Percentiles rank a stretch among this genome's conserved stretches.
phyloP scores from a whole-genome alignment of 495 filamentous ascomycete species.

The Astrocystis sublimbata region DNA sequence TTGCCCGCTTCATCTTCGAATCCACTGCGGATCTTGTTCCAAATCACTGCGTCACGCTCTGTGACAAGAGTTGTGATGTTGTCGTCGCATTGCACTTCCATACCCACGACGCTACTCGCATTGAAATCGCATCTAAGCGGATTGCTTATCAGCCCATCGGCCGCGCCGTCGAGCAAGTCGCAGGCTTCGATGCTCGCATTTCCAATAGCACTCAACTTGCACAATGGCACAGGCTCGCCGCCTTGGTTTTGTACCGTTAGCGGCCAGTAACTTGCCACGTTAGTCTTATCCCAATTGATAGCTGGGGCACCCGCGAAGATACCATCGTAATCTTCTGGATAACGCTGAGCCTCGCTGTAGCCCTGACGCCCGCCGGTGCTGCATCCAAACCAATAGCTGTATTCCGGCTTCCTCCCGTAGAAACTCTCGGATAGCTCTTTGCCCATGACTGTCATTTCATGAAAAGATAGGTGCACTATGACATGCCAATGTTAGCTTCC shows the following conservation, averaged over 20 bases:
- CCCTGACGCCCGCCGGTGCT: slow-evolving; percentile 52
- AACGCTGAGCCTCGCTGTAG: slow-evolving; percentile 41
- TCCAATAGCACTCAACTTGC: slow-evolving; percentile 29
- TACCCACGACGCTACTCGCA: slow-evolving; percentile 34
- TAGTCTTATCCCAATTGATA: slow-evolving; percentile 35
- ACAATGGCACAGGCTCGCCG: slow-evolving; percentile 18
- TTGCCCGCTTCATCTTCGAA: slow-evolving; percentile 16
- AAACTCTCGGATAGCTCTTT: slow-evolving; percentile 38
- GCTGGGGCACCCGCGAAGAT: slow-evolving; percentile 56
- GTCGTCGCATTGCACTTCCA: slow-evolving; percentile 28
- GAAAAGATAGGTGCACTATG: slow-evolving; percentile 23
- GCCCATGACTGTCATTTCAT: slow-evolving; percentile 32
- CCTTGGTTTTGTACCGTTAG: slow-evolving; percentile 27
- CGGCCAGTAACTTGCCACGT: slow-evolving; percentile 31
- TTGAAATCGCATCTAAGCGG: slow-evolving; percentile 41
- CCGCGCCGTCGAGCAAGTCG: slow-evolving; percentile 42
- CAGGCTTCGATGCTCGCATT: slow-evolving; percentile 34
- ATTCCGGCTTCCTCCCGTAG: slow-evolving; percentile 38
- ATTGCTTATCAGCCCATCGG: slow-evolving; percentile 41
- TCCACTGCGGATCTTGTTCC: slow-evolving; percentile 41
- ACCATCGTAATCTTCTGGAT: slow-evolving; percentile 56
- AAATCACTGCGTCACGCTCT: slow-evolving; percentile 28
- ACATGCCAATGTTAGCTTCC: slow-evolving; percentile 18
- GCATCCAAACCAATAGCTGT: slow-evolving; percentile 51
- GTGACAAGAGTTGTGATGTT: slow-evolving; percentile 25